Percentiles rank a stretch among this genome's conserved stretches.
These are phyloP conservation scores for Vicia sativa DNA, from an alignment of 306 rosid species.

Conservation along the genomic window DNA sequence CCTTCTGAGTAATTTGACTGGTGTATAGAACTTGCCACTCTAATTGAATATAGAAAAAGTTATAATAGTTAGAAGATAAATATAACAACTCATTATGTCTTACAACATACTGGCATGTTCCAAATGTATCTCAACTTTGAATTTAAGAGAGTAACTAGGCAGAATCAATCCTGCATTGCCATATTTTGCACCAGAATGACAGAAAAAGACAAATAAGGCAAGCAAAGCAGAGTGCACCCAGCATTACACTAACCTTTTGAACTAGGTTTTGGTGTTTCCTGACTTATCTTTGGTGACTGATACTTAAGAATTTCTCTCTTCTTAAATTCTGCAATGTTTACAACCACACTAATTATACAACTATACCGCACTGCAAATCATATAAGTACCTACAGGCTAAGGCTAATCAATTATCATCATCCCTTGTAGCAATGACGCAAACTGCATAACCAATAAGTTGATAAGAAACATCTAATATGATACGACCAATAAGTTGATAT, in stretches of 20 bases:
- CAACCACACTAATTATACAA: constrained; percentile 37
- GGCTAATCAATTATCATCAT: constrained; percentile 23
- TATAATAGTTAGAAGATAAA: constrained; percentile 33
- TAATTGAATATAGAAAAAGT: constrained; percentile 32
- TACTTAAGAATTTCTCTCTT: constrained; percentile 73
- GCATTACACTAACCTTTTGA: constrained; percentile 56
- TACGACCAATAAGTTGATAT: background rate
- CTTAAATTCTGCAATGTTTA: constrained; percentile 70
- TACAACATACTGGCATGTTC: constrained; percentile 22
- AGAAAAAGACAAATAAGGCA: constrained; percentile 2
- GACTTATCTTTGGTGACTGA: constrained; percentile 59
- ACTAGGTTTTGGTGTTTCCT: constrained; percentile 47
- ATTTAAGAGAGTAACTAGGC: background rate
- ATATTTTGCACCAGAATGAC: constrained; percentile 16
- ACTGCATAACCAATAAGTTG: background rate
- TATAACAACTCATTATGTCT: background rate
- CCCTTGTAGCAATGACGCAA: constrained; percentile 15
- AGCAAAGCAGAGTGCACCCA: constrained; percentile 17
- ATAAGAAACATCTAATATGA: constrained; percentile 22
- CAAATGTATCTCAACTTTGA: background rate
- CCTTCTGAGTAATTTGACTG: constrained; percentile 74
- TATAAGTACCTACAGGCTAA: constrained; percentile 27
- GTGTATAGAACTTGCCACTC: constrained; percentile 88
- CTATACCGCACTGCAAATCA: background rate
- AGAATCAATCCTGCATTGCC: constrained; percentile 10